Conservation (phyloP, 805 yeast genomes). For the Monosporozyma siamensis region DNA sequence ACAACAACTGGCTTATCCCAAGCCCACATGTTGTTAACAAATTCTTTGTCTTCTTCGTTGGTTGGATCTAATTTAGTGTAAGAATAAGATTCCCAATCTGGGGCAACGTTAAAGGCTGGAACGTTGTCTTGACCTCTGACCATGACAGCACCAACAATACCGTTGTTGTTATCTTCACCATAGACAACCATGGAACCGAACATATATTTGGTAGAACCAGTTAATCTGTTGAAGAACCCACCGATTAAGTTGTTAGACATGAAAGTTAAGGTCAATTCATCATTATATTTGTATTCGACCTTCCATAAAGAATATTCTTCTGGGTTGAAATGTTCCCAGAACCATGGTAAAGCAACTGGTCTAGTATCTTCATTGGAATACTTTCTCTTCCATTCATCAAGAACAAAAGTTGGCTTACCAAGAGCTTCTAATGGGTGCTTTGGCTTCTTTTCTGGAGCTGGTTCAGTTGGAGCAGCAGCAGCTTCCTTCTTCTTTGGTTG, state of each 20-base stretch:
- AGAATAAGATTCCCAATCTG: conserved; percentile 94
- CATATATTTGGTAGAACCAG: conserved; percentile 86
- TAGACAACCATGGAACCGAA: conserved; percentile 91
- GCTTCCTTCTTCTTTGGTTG: conserved; percentile 22
- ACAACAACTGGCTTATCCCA: conserved; percentile 91
- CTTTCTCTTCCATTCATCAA: conserved; percentile 93
- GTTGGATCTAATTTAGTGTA: conserved; percentile 77
- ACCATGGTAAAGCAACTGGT: conserved; percentile 89
- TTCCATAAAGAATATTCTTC: conserved; percentile 91
- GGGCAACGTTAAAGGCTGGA: conserved; percentile 97
- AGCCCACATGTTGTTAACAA: conserved; percentile 87
- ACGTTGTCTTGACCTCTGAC: conserved; percentile 86
- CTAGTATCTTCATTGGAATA: conserved; percentile 98
- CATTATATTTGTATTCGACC: conserved; percentile 95
- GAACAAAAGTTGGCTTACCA: conserved; percentile 56
- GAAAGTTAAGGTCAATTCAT: conserved; percentile 91
- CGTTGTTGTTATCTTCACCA: conserved; percentile 98
- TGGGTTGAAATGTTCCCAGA: conserved; percentile 92
- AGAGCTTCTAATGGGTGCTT: conserved; percentile 86
- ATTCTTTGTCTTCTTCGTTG: conserved; percentile 66
- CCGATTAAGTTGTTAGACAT: conserved; percentile 98
- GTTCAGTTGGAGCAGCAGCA: conserved; percentile 34
- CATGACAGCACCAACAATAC: conserved; percentile 89
- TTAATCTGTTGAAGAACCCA: conserved; percentile 93
- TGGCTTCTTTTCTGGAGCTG: conserved; percentile 54